Evolutionary conservation across 108 stramenopile genomes (phyloP), one percentile per base, ranked within the genome.

Genomic region (Pseudonitzschia multistriata): DNA sequence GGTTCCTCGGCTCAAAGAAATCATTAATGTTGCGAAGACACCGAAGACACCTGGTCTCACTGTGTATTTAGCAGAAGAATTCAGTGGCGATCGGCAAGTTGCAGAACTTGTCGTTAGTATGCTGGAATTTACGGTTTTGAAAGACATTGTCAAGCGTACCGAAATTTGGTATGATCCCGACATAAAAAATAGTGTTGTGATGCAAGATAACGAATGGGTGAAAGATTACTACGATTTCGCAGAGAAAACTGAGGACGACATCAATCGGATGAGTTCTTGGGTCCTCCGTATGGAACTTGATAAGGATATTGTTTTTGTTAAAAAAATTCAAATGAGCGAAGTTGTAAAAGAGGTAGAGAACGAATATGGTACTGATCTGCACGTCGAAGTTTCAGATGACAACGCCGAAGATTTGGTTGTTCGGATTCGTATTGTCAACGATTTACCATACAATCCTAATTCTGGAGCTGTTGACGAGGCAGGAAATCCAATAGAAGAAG

Each of bases 111-210:
- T 96, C 56, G 88, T 90, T 57, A 81, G 84, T 21, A 78, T 86
- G 71, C 86, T 99, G 45, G 98, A 99, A 82, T 97, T 90, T 77
- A 97, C 97, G 25, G 87, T 92, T 22, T 83, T 99, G 34, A 84
- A 88, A 25, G 93, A 98, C 67, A 74, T 99, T 52, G 94, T 93
- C 10, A 85, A 84, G 66, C 78, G 89, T 35, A 97, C 97, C n/a
- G 92, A 96, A 83, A 96, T 98, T 49, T 85, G 87, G 76, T 99
- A 98, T 73, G 98, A 99, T 79, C 97, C 98, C 57, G 96, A 99
- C 49, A 89, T 96, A 4, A 77, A 76, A 42, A 85, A 89, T 63
- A 90, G 96, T n/a, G 81, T 98, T 62, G 93, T 98, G 8, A 66
- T 66, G 7, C 94, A 88, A 67, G 98, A 99, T 81, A 70, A 80